Evolutionary conservation across 2,329 filamentous ascomycete species (phyloP), one percentile per base, ranked within the genome.

Genomic region (Chlorencoelia australis): DNA sequence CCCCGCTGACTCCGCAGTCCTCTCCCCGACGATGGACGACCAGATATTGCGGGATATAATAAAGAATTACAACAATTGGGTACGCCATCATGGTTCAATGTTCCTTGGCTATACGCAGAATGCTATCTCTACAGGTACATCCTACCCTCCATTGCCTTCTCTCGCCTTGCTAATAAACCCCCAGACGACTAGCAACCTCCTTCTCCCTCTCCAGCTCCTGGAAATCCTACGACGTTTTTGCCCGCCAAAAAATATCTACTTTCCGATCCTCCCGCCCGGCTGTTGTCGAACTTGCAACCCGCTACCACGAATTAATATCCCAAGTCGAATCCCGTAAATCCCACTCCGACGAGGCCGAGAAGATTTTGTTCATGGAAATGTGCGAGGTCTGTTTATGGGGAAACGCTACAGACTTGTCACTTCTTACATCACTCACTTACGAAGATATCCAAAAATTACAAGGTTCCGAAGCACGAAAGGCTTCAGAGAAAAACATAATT

Each of bases 391-490:
- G 88, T 57, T 73, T 96, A 2, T 96, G 89, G 89, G 89, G 89
- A 8, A 96, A 96, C 58, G 91, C 89, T 2, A 96, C 89, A 0
- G 91, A 96, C 58, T 68, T 96, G 10, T 94, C 86, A 0, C 79
- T 96, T 14, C 69, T 96, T 37, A 94, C 88, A 0, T 87, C 81
- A 50, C 71, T 95, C 38, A 85, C 82, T 2, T 94, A 94, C 59
- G 88, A 95, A 52, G 91, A 96, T 54, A 93, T 98, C 47, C 89
- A 96, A 63, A 94, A 94, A 60, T 71, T 96, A 7, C 91, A 98
- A 65, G 89, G 89, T 11, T 79, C 83, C 6, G 72, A 88, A 51
- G 87, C 89, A 9, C 74, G 89, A 46, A 93, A 94, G 59, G 75
- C 73, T 1, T 80, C 85, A 1, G 86, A 96, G 64, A 78, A 85